Evolutionary conservation across 352 stramenopile genomes (phyloP), one percentile per base, ranked within the genome.

Genomic region (Elongisporangium senticosum): DNA sequence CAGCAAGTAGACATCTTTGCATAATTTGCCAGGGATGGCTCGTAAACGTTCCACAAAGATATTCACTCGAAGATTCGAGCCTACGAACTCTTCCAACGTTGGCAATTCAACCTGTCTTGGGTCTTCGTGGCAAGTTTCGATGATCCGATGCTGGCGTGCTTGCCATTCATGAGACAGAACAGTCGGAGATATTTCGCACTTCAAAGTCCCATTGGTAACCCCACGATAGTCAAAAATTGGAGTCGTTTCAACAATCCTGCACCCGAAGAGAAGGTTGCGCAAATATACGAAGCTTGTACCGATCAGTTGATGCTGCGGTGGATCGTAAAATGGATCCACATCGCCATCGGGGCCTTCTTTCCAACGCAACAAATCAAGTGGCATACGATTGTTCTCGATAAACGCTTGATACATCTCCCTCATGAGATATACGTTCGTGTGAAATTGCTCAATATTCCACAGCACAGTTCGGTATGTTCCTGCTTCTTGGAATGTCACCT

Each of bases 371-470:
- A 69, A 56, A 40, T 71, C 71, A 1, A 59, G 23, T 19, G 83
- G 23, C 7, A 75, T 61, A 7, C 86, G 79, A 20, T 77, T 89
- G 55, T 84, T 78, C 53, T 87, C 75, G 49, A 94, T 89, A 48
- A 93, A 93, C 7, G 83, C 74, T 56, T 94, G 83, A 54, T 96
- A 96, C 70, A 96, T 89, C 59, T 95, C 86, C 13, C 86, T 77
- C 87, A 96, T 96, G 13, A 75, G 61, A 55, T 90, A 95, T 17
- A 96, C 60, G 19, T 77, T 87, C 33, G 79, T 62, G 22, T 92
- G 71, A 55, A 96, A 96, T 56, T 84, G 76, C 0, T 96, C 85
- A 7, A 91, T 71, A 49, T 86, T 68, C 85, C 86, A 95, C 59
- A 92, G 70, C 13, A 87, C 82, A 19, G 73, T 87, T 11, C 83